Base-by-base conservation (phyloP, 192 early-diverging fungal species). In the Powellomyces hirtus region DNA sequence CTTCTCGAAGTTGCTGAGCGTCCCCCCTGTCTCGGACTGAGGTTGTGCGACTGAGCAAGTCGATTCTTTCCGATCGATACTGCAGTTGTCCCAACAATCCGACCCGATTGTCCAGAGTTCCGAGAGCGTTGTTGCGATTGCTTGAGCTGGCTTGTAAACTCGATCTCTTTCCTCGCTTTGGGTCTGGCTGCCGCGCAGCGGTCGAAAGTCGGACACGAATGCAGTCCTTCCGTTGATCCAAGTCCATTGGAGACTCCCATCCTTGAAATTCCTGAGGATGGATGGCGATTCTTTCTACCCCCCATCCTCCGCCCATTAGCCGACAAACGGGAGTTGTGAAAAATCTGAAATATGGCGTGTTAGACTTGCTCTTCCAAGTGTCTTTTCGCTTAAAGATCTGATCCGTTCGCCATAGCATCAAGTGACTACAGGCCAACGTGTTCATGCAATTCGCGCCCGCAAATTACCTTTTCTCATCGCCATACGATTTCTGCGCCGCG, bases 401-500 rank as follows among this genome's bases (percentile, higher is more conserved):
- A n/a, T n/a, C n/a, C n/a, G n/a, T n/a, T n/a, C 46, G 46, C 46
- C 2, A 2, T 6, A 49, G 5, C n/a, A 49, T 24, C 16, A n/a
- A n/a, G n/a, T n/a, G n/a, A n/a, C n/a, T n/a, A n/a, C n/a, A n/a
- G n/a, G n/a, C n/a, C n/a, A n/a, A n/a, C n/a, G n/a, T n/a, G n/a
- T n/a, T n/a, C n/a, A n/a, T n/a, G n/a, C n/a, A n/a, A n/a, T n/a
- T n/a, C n/a, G n/a, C n/a, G n/a, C n/a, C n/a, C n/a, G 3, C 13
- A 52, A 65, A 36, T 52, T 68, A 88, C 79, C 94, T 83, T 77
- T 94, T 95, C 71, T 97, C 95, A 35, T 88, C 90, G 29, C 93
- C 95, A 66, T 97, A 97, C 1, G 89, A 90, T 63, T 97, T 97
- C 81, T 97, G 94, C 4, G 89, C 94, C 2, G 94, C 94, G 56